A percentile compares a stretch with the other conserved stretches of the same genome.
phyloP scores from a whole-genome alignment of 106 monocot species.

The Alisma plantagoaquatica region DNA sequence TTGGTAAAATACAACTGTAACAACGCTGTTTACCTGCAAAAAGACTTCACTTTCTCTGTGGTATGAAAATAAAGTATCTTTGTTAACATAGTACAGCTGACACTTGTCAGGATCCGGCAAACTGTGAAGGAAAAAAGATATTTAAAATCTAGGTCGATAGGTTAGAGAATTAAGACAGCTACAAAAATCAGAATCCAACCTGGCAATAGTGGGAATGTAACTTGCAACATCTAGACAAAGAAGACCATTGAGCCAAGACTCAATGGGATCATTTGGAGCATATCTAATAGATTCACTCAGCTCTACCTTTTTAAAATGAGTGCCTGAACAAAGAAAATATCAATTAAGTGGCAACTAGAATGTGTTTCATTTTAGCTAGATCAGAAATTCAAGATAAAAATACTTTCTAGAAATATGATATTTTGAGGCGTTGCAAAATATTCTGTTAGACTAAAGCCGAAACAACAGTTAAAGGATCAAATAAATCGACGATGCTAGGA shows the following conservation, averaged over 20 bases:
- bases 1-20: background rate
- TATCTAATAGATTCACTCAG: constrained; percentile 95
- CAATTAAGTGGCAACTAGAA: background rate
- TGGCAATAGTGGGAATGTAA: constrained; percentile 59
- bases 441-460: too few relatives aligned
- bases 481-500: too few relatives aligned
- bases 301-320: constrained; percentile 73
- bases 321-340: constrained; percentile 25
- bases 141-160: background rate
- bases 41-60: constrained; percentile 95
- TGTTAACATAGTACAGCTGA: constrained; percentile 95
- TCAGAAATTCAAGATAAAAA: constrained; percentile 1
- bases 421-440: background rate
- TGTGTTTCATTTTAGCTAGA: too few relatives aligned
- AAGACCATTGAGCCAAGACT: constrained; percentile 88
- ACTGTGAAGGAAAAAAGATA: constrained; percentile 21
- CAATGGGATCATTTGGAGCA: constrained; percentile 89
- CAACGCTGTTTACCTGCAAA: constrained; percentile 56
- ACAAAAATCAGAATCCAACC: constrained; percentile 23
- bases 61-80: constrained; percentile 96
- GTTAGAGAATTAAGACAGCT: background rate
- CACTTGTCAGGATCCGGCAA: constrained; percentile 81
- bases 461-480: too few relatives aligned
- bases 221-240: constrained; percentile 88
- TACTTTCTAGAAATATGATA: constrained; percentile 8